phyloP scores from a whole-genome alignment of 2,329 filamentous ascomycete genomes.

The Cladosporium sp. region DNA sequence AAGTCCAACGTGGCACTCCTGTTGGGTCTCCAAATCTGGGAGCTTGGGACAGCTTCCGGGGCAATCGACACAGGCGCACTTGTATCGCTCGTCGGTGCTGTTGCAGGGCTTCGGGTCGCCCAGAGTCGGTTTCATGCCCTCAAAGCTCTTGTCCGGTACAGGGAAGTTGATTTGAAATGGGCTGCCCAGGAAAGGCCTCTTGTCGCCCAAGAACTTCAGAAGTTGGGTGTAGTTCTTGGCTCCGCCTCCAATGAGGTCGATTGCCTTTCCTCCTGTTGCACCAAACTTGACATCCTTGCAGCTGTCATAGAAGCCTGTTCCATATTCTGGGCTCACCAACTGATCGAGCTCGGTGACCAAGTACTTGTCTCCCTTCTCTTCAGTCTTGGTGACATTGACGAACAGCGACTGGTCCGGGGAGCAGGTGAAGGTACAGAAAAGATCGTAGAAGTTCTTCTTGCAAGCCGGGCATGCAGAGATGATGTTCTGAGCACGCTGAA shows the following conservation, averaged over 20 bases:
- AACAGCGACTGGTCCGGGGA: slow-evolving; percentile 96
- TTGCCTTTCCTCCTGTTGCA: slow-evolving; percentile 87
- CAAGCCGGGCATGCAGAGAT: slow-evolving; percentile 94
- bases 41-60: slow-evolving; percentile 80
- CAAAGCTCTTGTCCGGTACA: slow-evolving; percentile 60
- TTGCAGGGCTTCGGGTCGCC: slow-evolving; percentile 85
- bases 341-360: slow-evolving; percentile 91
- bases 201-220: slow-evolving; percentile 88
- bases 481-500: slow-evolving; percentile 83
- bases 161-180: slow-evolving; percentile 98
- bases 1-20: slow-evolving; percentile 77
- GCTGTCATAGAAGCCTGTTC: slow-evolving; percentile 87
- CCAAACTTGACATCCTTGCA: slow-evolving; percentile 99
- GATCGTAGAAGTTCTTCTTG: slow-evolving; percentile 97
- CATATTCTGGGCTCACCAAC: slow-evolving; percentile 80
- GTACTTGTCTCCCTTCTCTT: slow-evolving; percentile 57
- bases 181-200: slow-evolving; percentile 80
- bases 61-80: slow-evolving; percentile 93
- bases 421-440: slow-evolving; percentile 98
- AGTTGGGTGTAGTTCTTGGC: slow-evolving; percentile 87
- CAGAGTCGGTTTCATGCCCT: slow-evolving; percentile 69
- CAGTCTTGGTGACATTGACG: slow-evolving; percentile 80
- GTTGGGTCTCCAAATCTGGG: slow-evolving; percentile 68
- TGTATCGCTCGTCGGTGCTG: slow-evolving; percentile 78
- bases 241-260: slow-evolving; percentile 93